Evolutionary conservation across 2,329 filamentous ascomycete species (phyloP).

Genomic region (Sporothrix luriei): DNA sequence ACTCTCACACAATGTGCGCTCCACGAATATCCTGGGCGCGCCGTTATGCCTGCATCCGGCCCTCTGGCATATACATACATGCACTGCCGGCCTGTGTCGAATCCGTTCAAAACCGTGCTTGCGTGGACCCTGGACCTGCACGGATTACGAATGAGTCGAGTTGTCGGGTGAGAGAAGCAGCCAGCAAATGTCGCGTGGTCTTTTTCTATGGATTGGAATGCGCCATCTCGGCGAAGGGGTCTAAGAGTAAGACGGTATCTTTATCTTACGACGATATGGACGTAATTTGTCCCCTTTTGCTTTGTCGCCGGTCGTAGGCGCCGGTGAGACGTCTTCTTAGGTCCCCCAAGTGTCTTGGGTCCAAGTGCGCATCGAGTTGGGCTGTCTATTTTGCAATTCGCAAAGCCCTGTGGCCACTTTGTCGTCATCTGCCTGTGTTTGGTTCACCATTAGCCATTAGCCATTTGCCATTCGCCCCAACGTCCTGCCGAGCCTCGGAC

Average conservation of each 20-base stretch:
- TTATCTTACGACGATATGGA: constrained; percentile 15
- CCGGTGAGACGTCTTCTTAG: constrained; percentile 5
- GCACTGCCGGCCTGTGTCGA: constrained; percentile 1
- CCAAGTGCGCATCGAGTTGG: neutral
- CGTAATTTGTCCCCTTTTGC: constrained; percentile 3
- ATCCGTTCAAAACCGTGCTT: neutral
- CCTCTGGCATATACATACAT: neutral
- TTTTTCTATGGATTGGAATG: neutral
- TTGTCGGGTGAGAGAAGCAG: neutral
- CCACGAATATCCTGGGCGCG: constrained; percentile 7
- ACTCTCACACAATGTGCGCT: constrained; percentile 21
- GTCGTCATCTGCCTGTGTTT: too few species aligned
- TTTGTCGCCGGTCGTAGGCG: neutral
- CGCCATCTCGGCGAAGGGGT: constrained; percentile 5
- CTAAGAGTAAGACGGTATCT: too few species aligned
- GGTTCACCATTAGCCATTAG: too few species aligned
- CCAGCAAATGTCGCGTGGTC: neutral
- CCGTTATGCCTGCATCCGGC: neutral
- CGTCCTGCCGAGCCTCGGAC: constrained; percentile 17
- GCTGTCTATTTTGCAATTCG: too few species aligned
- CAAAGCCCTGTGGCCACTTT: too few species aligned
- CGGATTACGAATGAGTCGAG: constrained; percentile 13
- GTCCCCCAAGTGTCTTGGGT: too few species aligned
- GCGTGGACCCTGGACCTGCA: neutral
- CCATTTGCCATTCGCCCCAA: neutral